These are phyloP conservation scores for Penicillium capsulatum DNA, from an alignment of 2,329 filamentous ascomycete genomes.

Conservation along the genomic window DNA sequence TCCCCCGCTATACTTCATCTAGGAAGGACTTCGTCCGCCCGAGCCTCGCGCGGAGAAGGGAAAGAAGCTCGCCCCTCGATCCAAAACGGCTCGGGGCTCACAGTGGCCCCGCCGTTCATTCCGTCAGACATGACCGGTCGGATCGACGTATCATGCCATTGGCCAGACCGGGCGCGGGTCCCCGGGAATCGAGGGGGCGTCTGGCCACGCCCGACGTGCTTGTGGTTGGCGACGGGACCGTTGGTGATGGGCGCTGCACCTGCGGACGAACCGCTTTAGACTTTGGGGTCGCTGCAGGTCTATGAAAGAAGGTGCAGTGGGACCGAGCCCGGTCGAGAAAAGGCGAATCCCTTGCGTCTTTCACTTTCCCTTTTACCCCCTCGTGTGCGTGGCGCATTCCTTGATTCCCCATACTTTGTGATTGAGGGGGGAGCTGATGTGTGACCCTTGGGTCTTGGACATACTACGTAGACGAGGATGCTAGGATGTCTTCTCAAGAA, in stretches of 20 bases:
- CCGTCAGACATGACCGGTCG: conserved; percentile 20
- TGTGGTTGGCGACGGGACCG: conserved; percentile 15
- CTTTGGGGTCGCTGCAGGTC: conserved; percentile 2
- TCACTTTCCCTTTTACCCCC: background rate
- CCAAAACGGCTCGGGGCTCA: too few species aligned
- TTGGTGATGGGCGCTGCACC: conserved; percentile 15
- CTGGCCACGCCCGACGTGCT: conserved; percentile 7
- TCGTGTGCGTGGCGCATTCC: background rate
- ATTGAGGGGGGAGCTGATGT: conserved; percentile 6
- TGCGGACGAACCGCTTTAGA: conserved; percentile 19
- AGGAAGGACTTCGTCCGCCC: too few species aligned
- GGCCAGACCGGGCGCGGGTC: conserved; percentile 2
- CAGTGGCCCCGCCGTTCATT: conserved; percentile 26
- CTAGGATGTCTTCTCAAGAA: background rate
- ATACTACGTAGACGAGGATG: too few species aligned
- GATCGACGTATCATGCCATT: conserved; percentile 11
- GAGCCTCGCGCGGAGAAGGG: too few species aligned
- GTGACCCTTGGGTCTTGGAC: background rate
- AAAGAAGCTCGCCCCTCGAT: too few species aligned
- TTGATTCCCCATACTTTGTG: too few species aligned
- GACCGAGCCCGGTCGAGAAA: too few species aligned
- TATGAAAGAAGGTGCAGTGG: background rate
- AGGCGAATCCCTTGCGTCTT: too few species aligned
- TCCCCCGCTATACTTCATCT: too few species aligned
- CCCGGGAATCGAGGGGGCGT: conserved; percentile 7